phyloP scores from a whole-genome alignment of 2,329 filamentous ascomycete genomes.

The Fusarium musae region DNA sequence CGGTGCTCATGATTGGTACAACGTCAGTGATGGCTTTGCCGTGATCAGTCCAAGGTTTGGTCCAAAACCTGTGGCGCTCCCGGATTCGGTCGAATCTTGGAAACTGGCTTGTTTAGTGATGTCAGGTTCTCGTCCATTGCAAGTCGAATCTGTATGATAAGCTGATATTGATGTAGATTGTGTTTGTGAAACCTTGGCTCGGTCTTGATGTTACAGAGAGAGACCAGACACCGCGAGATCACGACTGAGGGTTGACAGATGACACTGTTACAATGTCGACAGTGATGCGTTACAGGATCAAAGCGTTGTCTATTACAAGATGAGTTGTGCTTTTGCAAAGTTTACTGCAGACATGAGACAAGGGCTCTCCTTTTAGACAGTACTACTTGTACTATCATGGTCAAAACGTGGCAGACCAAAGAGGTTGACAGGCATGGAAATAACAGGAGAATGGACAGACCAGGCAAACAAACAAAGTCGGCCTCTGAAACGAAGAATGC shows the following conservation, averaged over 20 bases:
- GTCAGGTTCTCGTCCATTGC: conserved; percentile 6
- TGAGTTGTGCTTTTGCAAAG: background rate
- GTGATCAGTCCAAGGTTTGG: conserved; percentile 16
- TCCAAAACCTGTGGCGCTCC: conserved; percentile 17
- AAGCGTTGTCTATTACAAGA: background rate
- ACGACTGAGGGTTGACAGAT: conserved; percentile 9
- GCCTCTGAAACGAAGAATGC: conserved; percentile 1
- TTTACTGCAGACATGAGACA: background rate
- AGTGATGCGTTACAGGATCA: background rate
- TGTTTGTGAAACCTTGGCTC: background rate
- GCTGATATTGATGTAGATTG: conserved; percentile 2
- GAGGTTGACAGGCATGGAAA: background rate
- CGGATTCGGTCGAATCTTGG: conserved; percentile 14
- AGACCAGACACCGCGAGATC: background rate
- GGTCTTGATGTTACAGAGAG: background rate
- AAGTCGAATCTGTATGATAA: background rate
- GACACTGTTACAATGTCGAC: conserved; percentile 5
- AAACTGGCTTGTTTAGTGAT: background rate
- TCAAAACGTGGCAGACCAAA: background rate
- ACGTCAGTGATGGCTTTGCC: background rate
- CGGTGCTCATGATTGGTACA: conserved; percentile 15
- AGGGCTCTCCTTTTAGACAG: background rate
- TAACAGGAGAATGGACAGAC: background rate
- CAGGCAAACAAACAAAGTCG: background rate
- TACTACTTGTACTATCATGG: background rate